These are phyloP conservation scores for Fusarium musae DNA, from an alignment of 2,329 filamentous ascomycete species.

Conservation along the genomic window DNA sequence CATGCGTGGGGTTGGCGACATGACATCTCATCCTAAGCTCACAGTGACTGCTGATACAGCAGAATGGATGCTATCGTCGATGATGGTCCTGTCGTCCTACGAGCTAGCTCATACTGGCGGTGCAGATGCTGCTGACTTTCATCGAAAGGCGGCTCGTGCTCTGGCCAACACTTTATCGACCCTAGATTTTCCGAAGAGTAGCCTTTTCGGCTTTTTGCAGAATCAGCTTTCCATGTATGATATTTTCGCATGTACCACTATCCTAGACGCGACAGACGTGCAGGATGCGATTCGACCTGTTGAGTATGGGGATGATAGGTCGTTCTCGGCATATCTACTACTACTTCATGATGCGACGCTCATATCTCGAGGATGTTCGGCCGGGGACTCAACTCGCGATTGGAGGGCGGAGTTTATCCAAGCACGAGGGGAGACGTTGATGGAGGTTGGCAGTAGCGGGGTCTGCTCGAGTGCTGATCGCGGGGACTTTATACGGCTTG, in stretches of 20 bases:
- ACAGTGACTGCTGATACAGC: neutral
- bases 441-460: neutral
- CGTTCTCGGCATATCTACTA: rapidly evolving
- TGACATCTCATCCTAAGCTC: neutral
- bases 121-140: neutral
- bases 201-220: neutral
- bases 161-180: neutral
- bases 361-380: rapidly evolving
- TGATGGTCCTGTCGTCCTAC: neutral
- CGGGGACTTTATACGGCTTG: neutral
- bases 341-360: neutral
- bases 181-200: rapidly evolving
- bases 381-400: rapidly evolving
- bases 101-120: neutral
- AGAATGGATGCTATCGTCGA: neutral
- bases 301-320: rapidly evolving
- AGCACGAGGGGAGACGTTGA: rapidly evolving
- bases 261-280: neutral
- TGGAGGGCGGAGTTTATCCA: neutral
- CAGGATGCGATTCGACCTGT: neutral
- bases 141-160: neutral
- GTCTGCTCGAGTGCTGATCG: rapidly evolving
- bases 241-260: neutral
- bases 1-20: neutral
- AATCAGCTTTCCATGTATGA: neutral